A percentile compares a stretch with the other conserved stretches of the same genome.
Evolutionary conservation across 345 rosid genomes (phyloP).

Genomic region (Capsella bursapastoris): DNA sequence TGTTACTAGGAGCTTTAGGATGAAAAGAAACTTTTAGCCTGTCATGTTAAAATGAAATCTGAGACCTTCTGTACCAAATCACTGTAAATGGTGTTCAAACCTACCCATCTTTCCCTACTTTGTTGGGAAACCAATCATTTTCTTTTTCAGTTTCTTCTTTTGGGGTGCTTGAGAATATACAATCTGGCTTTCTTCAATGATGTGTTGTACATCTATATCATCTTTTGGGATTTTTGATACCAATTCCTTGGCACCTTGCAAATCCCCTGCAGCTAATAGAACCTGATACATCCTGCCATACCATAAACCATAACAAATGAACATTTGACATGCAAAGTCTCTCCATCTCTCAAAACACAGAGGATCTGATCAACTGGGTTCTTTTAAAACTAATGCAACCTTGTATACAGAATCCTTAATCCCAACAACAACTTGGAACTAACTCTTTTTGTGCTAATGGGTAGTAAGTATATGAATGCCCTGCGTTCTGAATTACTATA

Average conservation of each 20-base stretch:
- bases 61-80: constrained; percentile 21
- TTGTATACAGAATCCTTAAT: no score
- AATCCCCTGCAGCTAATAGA: constrained; percentile 65
- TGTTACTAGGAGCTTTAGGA: constrained; percentile 9
- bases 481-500: background rate
- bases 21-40: constrained; percentile 2
- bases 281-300: constrained; percentile 88
- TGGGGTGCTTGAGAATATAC: constrained; percentile 28
- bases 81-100: background rate
- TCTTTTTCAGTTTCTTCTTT: constrained; percentile 28
- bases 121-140: background rate
- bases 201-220: constrained; percentile 59
- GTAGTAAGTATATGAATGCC: no score
- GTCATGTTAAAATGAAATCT: constrained; percentile 3
- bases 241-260: constrained; percentile 49
- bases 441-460: no score
- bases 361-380: no score
- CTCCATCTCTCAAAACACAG: background rate
- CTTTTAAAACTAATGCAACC: no score
- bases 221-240: constrained; percentile 59
- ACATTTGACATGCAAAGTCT: background rate
- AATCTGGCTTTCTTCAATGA: constrained; percentile 47
- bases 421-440: no score
- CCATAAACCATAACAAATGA: constrained; percentile 21
- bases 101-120: background rate